A percentile compares a stretch with the other conserved stretches of the same genome.
These are phyloP conservation scores for Amaranthus tricolor DNA, from an alignment of 179 eudicot genomes.

Conservation along the genomic window DNA sequence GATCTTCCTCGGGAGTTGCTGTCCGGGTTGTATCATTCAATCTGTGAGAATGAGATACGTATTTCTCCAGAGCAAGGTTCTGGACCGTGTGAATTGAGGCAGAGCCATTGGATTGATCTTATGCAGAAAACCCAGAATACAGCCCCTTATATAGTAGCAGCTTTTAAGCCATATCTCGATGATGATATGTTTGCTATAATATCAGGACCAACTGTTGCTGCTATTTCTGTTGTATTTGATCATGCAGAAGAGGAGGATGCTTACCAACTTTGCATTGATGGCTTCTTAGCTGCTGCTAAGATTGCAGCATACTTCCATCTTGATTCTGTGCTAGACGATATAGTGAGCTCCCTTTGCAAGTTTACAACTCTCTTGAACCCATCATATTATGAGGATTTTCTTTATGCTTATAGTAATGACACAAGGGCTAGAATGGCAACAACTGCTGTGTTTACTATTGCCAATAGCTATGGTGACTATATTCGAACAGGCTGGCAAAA, in stretches of 20 bases:
- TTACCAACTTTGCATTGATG: slow-evolving; percentile 65
- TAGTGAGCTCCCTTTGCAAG: slow-evolving; percentile 67
- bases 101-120: slow-evolving; percentile 63
- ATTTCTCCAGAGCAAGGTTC: slow-evolving; percentile 57
- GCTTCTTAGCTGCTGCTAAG: slow-evolving; percentile 62
- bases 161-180: slow-evolving; percentile 51
- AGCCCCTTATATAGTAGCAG: slow-evolving; percentile 50
- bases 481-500: slow-evolving; percentile 70
- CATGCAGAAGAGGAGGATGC: slow-evolving; percentile 65
- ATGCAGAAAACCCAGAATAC: slow-evolving; percentile 55
- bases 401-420: slow-evolving; percentile 60
- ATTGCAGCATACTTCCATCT: slow-evolving; percentile 63
- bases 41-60: slow-evolving; percentile 68
- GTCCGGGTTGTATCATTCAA: slow-evolving; percentile 61
- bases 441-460: slow-evolving; percentile 54
- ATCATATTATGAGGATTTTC: slow-evolving; percentile 55
- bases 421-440: slow-evolving; percentile 67
- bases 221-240: slow-evolving; percentile 75
- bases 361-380: slow-evolving; percentile 62
- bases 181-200: slow-evolving; percentile 64
- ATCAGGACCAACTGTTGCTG: slow-evolving; percentile 73
- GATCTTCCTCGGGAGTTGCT: slow-evolving; percentile 76
- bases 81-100: slow-evolving; percentile 45
- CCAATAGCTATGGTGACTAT: slow-evolving; percentile 60
- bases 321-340: slow-evolving; percentile 59